These are phyloP conservation scores for Strobilomyces echinocephalus DNA, from an alignment of 768 basidiomycete genomes.

Conservation along the genomic window DNA sequence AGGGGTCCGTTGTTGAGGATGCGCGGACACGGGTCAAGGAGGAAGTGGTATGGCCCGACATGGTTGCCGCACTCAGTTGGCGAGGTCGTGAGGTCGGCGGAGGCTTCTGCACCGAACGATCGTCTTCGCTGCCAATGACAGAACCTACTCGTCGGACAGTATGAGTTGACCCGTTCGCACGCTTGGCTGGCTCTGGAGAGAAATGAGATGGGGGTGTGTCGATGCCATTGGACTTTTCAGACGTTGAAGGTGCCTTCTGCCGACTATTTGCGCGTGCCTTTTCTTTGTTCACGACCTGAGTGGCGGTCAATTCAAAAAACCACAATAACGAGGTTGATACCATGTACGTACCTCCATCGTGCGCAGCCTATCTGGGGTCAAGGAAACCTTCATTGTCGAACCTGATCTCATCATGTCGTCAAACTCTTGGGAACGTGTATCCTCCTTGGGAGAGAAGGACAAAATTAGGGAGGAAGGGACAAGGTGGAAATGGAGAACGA, in stretches of 20 bases:
- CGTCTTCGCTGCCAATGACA: slow-evolving; percentile 59
- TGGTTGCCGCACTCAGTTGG: slow-evolving; percentile 43
- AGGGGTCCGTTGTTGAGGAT: slow-evolving; percentile 33
- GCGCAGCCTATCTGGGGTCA: slow-evolving; percentile 89
- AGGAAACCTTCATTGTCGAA: slow-evolving; percentile 90
- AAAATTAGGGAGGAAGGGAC: neutral
- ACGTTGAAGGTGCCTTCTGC: slow-evolving; percentile 19
- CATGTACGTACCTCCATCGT: slow-evolving; percentile 79
- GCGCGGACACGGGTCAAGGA: slow-evolving; percentile 25
- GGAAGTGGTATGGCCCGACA: slow-evolving; percentile 31
- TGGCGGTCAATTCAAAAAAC: slow-evolving; percentile 4
- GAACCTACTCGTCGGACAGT: slow-evolving; percentile 57
- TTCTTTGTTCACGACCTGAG: slow-evolving; percentile 70
- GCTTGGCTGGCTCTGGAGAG: slow-evolving; percentile 24
- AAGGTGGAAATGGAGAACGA: slow-evolving; percentile 6
- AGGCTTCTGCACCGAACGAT: slow-evolving; percentile 25
- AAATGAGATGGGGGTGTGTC: slow-evolving; percentile 12
- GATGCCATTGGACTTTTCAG: slow-evolving; percentile 22
- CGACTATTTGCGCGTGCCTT: slow-evolving; percentile 40
- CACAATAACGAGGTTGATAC: slow-evolving; percentile 15
- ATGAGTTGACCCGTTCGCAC: slow-evolving; percentile 35
- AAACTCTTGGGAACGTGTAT: slow-evolving; percentile 68
- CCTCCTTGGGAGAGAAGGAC: slow-evolving; percentile 40
- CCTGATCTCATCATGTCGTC: slow-evolving; percentile 89
- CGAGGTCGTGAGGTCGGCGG: slow-evolving; percentile 39